phyloP scores from a whole-genome alignment of 805 yeast species.

The Maudiozyma turicensis region DNA sequence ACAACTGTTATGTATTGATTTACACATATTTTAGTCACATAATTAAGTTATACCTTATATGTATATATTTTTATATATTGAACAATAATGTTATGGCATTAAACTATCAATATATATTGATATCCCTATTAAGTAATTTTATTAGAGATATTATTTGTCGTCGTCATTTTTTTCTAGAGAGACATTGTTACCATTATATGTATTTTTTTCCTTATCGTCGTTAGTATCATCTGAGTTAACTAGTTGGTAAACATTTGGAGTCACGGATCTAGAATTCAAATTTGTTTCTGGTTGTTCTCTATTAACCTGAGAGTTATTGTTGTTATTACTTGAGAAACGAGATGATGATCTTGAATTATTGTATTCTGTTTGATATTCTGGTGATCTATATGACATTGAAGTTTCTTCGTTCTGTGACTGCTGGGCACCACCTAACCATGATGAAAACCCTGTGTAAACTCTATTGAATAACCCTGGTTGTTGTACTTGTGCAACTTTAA shows the following conservation, averaged over 20 bases:
- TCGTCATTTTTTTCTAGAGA: conserved; percentile 33
- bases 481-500: conserved; percentile 22
- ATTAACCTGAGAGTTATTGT: not conserved
- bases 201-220: conserved; percentile 31
- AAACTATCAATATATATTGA: too few relatives aligned
- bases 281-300: conserved; percentile 15
- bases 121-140: too few relatives aligned
- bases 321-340: not conserved
- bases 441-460: conserved; percentile 27
- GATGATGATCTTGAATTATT: not conserved
- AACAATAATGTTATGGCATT: too few relatives aligned
- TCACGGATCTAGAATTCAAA: conserved; percentile 21
- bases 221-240: conserved; percentile 19
- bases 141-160: not conserved
- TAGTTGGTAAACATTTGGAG: conserved; percentile 26
- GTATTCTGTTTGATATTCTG: not conserved
- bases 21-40: too few relatives aligned
- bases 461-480: conserved; percentile 27
- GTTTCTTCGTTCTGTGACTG: not conserved
- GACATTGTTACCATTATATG: conserved; percentile 50
- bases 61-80: not conserved
- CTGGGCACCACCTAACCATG: conserved; percentile 25
- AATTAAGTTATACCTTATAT: not conserved
- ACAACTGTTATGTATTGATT: too few relatives aligned
- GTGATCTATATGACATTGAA: not conserved